A percentile compares a stretch with the other conserved stretches of the same genome.
Conservation (phyloP, 768 basidiomycete species). For the Phlebiopsis gigantea region DNA sequence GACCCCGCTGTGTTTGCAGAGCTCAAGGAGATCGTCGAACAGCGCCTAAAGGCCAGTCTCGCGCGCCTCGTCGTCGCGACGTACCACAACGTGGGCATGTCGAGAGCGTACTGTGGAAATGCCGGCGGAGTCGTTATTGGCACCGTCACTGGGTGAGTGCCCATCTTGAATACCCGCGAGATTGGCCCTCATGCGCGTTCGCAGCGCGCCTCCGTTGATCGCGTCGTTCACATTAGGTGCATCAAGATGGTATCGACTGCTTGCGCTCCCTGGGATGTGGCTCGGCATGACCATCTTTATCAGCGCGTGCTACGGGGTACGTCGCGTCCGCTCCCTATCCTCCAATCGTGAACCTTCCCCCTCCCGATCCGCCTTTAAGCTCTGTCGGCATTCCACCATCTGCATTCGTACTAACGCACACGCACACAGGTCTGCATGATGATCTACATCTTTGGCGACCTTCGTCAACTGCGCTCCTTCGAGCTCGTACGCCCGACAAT, state of each 20-base stretch:
- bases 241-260: slow-evolving; percentile 53
- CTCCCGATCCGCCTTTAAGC: neutral
- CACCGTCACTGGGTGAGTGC: slow-evolving; percentile 35
- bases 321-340: slow-evolving; percentile 12
- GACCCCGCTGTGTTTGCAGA: slow-evolving; percentile 61
- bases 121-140: slow-evolving; percentile 51
- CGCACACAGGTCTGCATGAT: slow-evolving; percentile 50
- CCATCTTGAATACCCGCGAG: neutral
- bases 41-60: slow-evolving; percentile 59
- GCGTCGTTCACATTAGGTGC: slow-evolving; percentile 40
- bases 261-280: slow-evolving; percentile 66
- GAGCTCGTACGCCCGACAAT: slow-evolving; percentile 62
- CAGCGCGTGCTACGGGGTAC: slow-evolving; percentile 61
- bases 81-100: slow-evolving; percentile 66
- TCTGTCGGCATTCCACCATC: neutral
- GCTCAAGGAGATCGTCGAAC: slow-evolving; percentile 50
- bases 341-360: neutral
- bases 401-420: neutral
- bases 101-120: slow-evolving; percentile 65
- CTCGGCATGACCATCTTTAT: slow-evolving; percentile 58
- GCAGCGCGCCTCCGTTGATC: slow-evolving; percentile 25
- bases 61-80: slow-evolving; percentile 61
- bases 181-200: neutral
- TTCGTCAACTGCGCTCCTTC: slow-evolving; percentile 72
- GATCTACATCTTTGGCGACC: slow-evolving; percentile 75